phyloP scores from a whole-genome alignment of 2,329 filamentous ascomycete species.

The Trichoderma koningii region DNA sequence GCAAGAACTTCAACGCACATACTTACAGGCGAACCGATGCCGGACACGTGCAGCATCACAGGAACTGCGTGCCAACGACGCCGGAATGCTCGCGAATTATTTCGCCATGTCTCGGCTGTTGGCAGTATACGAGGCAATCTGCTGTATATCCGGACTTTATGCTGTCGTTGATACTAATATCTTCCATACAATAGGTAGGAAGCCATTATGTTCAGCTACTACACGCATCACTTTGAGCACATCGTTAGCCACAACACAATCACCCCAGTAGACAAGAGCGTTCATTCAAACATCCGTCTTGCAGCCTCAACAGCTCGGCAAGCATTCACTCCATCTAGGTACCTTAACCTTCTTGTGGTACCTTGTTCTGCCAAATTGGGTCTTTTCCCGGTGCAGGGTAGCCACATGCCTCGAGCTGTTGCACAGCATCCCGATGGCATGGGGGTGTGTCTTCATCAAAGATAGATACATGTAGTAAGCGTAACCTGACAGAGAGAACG shows the following conservation, averaged over 20 bases:
- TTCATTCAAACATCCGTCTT: no score
- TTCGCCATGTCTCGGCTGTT: constrained; percentile 6
- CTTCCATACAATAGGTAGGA: not conserved
- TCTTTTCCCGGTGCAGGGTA: constrained; percentile 16
- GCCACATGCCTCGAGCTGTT: not conserved
- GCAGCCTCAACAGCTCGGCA: not conserved
- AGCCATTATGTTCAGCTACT: no score
- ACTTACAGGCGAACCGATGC: not conserved
- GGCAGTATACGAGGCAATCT: not conserved
- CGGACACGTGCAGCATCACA: not conserved
- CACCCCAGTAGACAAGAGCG: no score
- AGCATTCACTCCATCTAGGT: not conserved
- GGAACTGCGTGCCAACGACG: not conserved
- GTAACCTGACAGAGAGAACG: no score
- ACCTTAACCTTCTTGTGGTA: not conserved
- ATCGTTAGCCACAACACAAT: no score
- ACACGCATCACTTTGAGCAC: no score
- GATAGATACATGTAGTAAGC: no score
- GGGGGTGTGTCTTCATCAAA: no score
- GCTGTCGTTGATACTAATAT: not conserved
- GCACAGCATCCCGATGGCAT: not conserved
- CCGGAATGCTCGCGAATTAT: no score
- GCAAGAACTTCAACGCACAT: not conserved
- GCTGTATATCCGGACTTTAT: not conserved
- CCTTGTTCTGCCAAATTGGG: constrained; percentile 6